Evolutionary conservation across 805 yeast species (phyloP), one percentile per base, ranked within the genome.

Genomic region (Priceomyces haplophilus): DNA sequence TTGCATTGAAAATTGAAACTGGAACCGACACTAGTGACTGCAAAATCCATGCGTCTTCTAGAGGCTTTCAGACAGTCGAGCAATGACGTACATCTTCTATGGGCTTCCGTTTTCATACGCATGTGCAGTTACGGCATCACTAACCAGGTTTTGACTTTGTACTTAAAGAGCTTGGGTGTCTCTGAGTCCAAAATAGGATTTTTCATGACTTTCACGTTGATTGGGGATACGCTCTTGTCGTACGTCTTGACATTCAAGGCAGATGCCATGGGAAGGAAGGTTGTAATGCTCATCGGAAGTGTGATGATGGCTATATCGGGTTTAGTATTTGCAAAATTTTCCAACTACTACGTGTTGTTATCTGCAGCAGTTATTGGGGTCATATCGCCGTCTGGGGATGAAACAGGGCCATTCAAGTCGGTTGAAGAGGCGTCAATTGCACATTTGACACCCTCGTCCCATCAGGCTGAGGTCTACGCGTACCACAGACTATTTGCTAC

Each of bases 391-490:
- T 80, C 88, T 21, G 95, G 96, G 18, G 89, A 83, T 54, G 96
- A 88, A 55, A 87, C 90, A 0, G 96, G 96, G 0, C 96, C 96
- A 0, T 88, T 88, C 61, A 83, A 85, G 55, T 79, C 93, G 0
- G 80, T 88, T 21, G 96, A 88, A 59, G 96, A 88, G 56, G 81
- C 91, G 1, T 75, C 86, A 31, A 70, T 88, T 38, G 93, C 96
- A 0, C 91, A 86, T 60, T 64, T 88, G 48, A 83, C 95, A 0
- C 80, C 83, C 0, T 74, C 73, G 29, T 68, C 67, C 41, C 77
- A 75, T 43, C 69, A 95, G 36, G 83, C 95, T 1, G 86, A 80
- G 49, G 68, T 87, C 2, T 88, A 80, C 67, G 93, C 93, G 0
- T 68, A 83, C 51, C 87, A 88, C 56, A 82, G 85, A 29, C 61